Base-by-base conservation (phyloP, 1,284 basidiomycete species). In the Ustilago nuda region DNA sequence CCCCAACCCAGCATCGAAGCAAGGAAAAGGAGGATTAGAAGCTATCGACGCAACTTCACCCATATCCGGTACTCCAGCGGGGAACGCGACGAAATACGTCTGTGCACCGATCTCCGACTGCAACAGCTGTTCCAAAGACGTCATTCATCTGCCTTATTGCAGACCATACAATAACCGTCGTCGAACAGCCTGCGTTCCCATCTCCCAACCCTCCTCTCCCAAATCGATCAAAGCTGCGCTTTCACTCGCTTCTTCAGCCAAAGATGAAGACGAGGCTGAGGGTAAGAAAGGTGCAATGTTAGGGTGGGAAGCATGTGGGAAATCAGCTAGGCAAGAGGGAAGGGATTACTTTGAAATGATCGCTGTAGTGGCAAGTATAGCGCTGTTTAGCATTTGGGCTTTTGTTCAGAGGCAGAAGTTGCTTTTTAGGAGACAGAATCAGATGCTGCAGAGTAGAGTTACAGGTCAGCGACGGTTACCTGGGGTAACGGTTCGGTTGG, bases 121-220 rank as follows among this genome's bases (percentile, higher is more conserved):
- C 48, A 37, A 52, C 17, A 58, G 68, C 2, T 81, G 79, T 41
- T 77, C 77, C 2, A 54, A 53, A 0, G 67, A 81, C n/a, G 71
- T 72, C 46, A 52, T 76, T 12, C 69, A 74, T 12, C 67, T 76
- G 12, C 78, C 80, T 2, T 82, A 80, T 60, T 82, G 80, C 56
- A 65, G 78, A 39, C 80, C 80, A 9, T 82, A 82, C 76, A 78
- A 78, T 60, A 80, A 80, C 58, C 71, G 80, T 6, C 71, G 78
- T 19, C 54, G 73, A 7, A 74, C 79, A 12, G 56, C 61, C 4
- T 82, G 80, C 51, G 56, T 52, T 8, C 60, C 54, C 33, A 30
- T 69, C 2, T 13, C 36, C 19, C n/a, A 58, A 35, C 57, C 46
- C 8, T 12, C 23, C 45, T 50, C 66, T 23, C 48, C 61, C 1